These are phyloP conservation scores for Hamamelis virginiana DNA, from an alignment of 164 flowering plant species.

Conservation along the genomic window DNA sequence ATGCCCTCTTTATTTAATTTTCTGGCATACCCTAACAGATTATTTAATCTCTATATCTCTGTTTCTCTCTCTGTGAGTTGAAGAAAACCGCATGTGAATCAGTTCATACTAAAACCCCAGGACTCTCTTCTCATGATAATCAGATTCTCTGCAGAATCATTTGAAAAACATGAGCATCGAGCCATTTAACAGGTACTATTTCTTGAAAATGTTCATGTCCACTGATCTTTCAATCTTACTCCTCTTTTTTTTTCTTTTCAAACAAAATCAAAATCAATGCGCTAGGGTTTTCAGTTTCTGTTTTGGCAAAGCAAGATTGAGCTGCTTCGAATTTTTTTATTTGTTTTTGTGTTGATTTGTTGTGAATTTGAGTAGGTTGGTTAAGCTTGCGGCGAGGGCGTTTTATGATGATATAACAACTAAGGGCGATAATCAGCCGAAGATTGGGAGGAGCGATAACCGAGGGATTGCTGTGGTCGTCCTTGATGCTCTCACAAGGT, in stretches of 20 bases:
- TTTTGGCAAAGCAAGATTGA: background rate
- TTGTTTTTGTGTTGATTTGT: background rate
- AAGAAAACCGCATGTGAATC: too few species aligned
- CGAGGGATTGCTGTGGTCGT: conserved; percentile 93
- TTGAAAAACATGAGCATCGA: conserved; percentile 25
- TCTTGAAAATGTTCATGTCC: background rate
- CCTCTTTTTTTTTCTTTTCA: background rate
- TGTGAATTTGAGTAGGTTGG: conserved; percentile 28
- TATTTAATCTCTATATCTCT: too few species aligned
- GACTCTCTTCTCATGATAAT: background rate
- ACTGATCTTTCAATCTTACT: background rate
- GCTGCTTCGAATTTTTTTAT: background rate
- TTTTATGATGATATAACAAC: conserved; percentile 49
- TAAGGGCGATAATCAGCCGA: conserved; percentile 63
- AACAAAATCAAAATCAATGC: background rate
- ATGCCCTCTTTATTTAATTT: too few species aligned
- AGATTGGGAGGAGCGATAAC: conserved; percentile 78
- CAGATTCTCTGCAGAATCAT: background rate
- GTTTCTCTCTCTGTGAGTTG: too few species aligned
- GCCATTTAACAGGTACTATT: conserved; percentile 33
- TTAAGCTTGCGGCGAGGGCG: conserved; percentile 48
- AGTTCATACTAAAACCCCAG: too few species aligned
- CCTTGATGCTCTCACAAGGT: conserved; percentile 95
- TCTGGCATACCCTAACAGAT: too few species aligned
- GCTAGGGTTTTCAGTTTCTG: background rate